Percentiles rank a stretch among this genome's conserved stretches.
Conservation (phyloP, 345 rosid species). For the Conringia planisiliqua region DNA sequence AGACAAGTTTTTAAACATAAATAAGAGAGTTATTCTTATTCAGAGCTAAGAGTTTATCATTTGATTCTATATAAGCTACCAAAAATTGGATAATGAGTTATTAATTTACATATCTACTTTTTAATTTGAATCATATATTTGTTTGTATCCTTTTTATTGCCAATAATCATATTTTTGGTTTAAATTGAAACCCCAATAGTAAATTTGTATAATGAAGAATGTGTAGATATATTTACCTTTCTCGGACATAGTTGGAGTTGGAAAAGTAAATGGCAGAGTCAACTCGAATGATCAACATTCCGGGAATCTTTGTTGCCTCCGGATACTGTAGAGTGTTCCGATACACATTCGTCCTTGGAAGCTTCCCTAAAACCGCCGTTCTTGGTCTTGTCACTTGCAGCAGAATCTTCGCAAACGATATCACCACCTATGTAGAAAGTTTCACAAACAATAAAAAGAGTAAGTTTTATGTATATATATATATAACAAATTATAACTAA, state of each 20-base stretch:
- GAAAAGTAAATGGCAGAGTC: slow-evolving; percentile 90
- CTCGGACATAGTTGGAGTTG: slow-evolving; percentile 75
- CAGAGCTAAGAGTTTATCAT: too few relatives aligned
- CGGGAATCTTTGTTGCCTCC: slow-evolving; percentile 58
- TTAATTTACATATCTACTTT: too few relatives aligned
- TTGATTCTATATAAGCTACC: too few relatives aligned
- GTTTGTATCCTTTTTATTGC: too few relatives aligned
- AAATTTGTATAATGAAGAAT: neutral
- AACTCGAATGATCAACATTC: slow-evolving; percentile 70
- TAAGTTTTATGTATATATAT: neutral
- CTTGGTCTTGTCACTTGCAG: slow-evolving; percentile 86
- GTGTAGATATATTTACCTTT: slow-evolving; percentile 45
- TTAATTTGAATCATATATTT: too few relatives aligned
- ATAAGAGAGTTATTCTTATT: too few relatives aligned
- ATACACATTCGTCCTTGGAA: slow-evolving; percentile 60
- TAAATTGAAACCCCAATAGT: neutral
- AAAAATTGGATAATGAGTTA: too few relatives aligned
- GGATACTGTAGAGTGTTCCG: slow-evolving; percentile 72
- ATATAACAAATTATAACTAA: neutral
- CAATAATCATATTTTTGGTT: neutral
- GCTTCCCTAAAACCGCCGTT: slow-evolving; percentile 64
- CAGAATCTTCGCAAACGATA: slow-evolving; percentile 76
- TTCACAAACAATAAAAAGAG: neutral
- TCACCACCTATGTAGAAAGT: slow-evolving; percentile 46
- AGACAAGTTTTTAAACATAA: too few relatives aligned